Conservation (phyloP, 2,329 filamentous ascomycete genomes). For the Bipolaris oryzae region DNA sequence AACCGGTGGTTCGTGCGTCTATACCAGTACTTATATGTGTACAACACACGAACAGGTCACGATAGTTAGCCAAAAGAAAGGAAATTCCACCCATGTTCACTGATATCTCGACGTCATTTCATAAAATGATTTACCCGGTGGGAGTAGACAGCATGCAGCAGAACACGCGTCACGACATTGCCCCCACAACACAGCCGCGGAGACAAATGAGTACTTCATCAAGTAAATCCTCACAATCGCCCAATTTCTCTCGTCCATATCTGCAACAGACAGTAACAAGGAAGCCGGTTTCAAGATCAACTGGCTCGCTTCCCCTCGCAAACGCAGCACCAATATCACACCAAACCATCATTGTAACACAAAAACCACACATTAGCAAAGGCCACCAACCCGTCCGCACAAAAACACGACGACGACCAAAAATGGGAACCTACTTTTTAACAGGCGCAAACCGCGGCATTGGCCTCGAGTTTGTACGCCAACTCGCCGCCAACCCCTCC, state of each 20-base stretch:
- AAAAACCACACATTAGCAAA: slow-evolving; percentile 4
- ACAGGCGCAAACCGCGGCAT: slow-evolving; percentile 43
- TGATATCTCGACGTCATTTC: slow-evolving; percentile 3
- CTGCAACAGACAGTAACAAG: not conserved
- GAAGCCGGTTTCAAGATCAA: not conserved
- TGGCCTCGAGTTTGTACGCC: slow-evolving; percentile 40
- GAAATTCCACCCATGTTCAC: not conserved
- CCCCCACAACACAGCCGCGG: slow-evolving; percentile 8
- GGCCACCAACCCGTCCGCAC: not conserved
- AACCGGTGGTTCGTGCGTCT: slow-evolving; percentile 13
- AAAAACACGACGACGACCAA: not conserved
- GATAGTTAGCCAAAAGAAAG: not conserved
- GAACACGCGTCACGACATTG: slow-evolving; percentile 9
- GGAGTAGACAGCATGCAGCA: slow-evolving; percentile 13
- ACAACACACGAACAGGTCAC: not conserved
- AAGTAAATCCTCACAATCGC: slow-evolving; percentile 5
- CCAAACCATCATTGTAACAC: slow-evolving; percentile 5
- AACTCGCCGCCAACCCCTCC: slow-evolving; percentile 35
- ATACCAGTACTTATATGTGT: slow-evolving; percentile 10
- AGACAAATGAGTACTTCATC: slow-evolving; percentile 17
- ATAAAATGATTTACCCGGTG: slow-evolving; percentile 20
- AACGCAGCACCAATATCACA: slow-evolving; percentile 11
- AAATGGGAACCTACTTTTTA: slow-evolving; percentile 44
- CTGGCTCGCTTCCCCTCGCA: not conserved
- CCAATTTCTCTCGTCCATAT: slow-evolving; percentile 19